Evolutionary conservation across 2,329 filamentous ascomycete genomes (phyloP).

Genomic region (Grosmannia clavigera): DNA sequence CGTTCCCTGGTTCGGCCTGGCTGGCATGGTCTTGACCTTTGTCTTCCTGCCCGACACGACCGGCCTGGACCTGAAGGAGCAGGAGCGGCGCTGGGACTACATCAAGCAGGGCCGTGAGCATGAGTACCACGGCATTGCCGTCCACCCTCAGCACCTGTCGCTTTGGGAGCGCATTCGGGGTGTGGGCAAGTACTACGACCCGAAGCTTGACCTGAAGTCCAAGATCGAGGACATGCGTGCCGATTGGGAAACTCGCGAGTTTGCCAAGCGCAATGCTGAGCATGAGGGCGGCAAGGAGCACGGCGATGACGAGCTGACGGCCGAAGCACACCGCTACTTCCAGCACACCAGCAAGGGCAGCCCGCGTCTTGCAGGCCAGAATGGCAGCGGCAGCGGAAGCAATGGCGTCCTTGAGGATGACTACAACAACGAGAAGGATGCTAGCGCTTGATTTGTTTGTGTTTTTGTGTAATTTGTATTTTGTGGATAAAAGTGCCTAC

Average conservation of each 20-base stretch:
- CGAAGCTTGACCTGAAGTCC: slow-evolving; percentile 67
- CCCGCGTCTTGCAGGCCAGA: slow-evolving; percentile 5
- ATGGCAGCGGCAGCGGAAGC: slow-evolving; percentile 1
- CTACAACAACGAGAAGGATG: slow-evolving; percentile 3
- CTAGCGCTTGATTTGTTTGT: neutral
- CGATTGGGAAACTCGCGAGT: slow-evolving; percentile 46
- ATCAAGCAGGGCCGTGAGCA: slow-evolving; percentile 64
- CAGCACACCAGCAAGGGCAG: slow-evolving; percentile 20
- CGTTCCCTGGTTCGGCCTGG: slow-evolving; percentile 90
- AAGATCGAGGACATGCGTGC: slow-evolving; percentile 72
- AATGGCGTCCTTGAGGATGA: slow-evolving; percentile 6
- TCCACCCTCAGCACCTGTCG: slow-evolving; percentile 80
- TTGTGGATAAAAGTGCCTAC: neutral
- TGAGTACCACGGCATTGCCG: slow-evolving; percentile 87
- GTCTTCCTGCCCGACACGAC: slow-evolving; percentile 94
- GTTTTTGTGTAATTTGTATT: neutral
- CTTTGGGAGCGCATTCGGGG: slow-evolving; percentile 76
- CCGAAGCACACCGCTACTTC: slow-evolving; percentile 44
- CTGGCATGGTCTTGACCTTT: slow-evolving; percentile 69
- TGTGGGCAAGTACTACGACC: slow-evolving; percentile 70
- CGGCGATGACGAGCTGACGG: slow-evolving; percentile 37
- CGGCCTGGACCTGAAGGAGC: slow-evolving; percentile 90
- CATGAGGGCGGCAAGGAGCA: slow-evolving; percentile 23
- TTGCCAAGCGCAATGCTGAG: slow-evolving; percentile 35
- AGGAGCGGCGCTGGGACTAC: slow-evolving; percentile 85